These are phyloP conservation scores for Cryptococcus sp. DNA, from an alignment of 1,284 basidiomycete genomes.

Conservation along the genomic window DNA sequence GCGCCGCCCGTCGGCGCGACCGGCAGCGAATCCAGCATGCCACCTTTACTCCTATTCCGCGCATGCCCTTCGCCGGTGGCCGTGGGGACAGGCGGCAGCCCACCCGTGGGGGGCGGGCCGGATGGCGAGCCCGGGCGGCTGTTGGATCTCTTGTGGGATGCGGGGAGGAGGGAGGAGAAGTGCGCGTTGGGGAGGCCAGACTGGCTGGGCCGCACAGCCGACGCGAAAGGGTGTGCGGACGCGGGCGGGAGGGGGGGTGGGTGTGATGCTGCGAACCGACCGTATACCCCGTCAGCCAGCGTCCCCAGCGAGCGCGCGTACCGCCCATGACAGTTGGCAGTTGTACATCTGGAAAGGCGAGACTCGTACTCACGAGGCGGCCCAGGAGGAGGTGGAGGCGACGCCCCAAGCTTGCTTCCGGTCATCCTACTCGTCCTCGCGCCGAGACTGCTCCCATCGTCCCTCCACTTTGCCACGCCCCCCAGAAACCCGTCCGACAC, in stretches of 20 bases:
- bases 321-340: too few species aligned
- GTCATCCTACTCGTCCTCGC: constrained; percentile 19
- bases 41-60: background rate
- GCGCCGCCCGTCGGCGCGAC: background rate
- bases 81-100: constrained; percentile 11
- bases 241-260: constrained; percentile 19
- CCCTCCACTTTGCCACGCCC: constrained; percentile 14
- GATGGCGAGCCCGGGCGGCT: constrained; percentile 13
- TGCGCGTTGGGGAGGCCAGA: constrained; percentile 6
- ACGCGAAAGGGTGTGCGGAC: constrained; percentile 17
- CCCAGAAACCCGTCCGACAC: constrained; percentile 13
- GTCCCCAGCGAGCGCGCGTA: too few species aligned
- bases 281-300: too few species aligned
- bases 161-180: constrained; percentile 11
- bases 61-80: too few species aligned
- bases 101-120: constrained; percentile 13
- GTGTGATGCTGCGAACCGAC: constrained; percentile 15
- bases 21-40: constrained; percentile 4
- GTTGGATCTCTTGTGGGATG: constrained; percentile 7
- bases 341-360: too few species aligned
- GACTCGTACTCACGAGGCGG: constrained; percentile 27
- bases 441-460: constrained; percentile 1
- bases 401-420: constrained; percentile 11
- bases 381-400: constrained; percentile 25
- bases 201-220: background rate